Base-by-base conservation (phyloP, 2,329 filamentous ascomycete species). In the Xylariomycetidae sp. region DNA sequence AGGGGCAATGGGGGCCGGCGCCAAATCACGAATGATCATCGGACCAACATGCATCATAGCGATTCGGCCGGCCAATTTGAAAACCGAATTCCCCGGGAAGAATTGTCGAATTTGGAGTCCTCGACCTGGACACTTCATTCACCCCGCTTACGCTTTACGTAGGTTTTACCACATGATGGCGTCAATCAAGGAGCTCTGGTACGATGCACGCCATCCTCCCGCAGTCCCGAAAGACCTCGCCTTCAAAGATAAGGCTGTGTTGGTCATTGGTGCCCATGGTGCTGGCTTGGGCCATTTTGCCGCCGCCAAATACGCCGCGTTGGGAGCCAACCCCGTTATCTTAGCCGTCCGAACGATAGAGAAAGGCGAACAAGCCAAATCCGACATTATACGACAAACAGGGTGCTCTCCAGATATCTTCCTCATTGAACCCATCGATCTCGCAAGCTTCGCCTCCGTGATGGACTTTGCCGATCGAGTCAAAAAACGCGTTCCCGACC, bases 311-410 rank as follows among this genome's bases (percentile, higher is more conserved):
- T 30, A 30, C 28, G 28, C 16, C 10, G 28, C 28, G 17, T 19
- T 30, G 18, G 28, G 28, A 18, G 28, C 28, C 12, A 18, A 30
- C 16, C 28, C 28, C 9, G 13, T 30, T 16, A 30, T 30, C 16
- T 16, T 30, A 12, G 28, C 13, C 11, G 28, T 30, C 6, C 11
- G 28, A 19, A 30, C 28, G 11, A 6, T 11, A 11, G 28, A 18
- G 17, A 30, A 30, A 13, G 28, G 28, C 16, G 28, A 30, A 19
- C 13, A 30, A 30, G 28, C 16, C n/a, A 30, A 30, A 19, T 30
- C 11, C 9, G 17, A 15, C 13, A 30, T 30, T 10, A 30, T 30
- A 18, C 28, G 17, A 10, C 13, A 30, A 19, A 18, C 28, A 8
- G 17, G 17, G 12, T 30, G 28, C 13, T 30, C 16, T n/a, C 28